Percentiles rank a stretch among this genome's conserved stretches.
Conservation (phyloP, 352 stramenopile genomes). For the Phytophthora pistaciae region DNA sequence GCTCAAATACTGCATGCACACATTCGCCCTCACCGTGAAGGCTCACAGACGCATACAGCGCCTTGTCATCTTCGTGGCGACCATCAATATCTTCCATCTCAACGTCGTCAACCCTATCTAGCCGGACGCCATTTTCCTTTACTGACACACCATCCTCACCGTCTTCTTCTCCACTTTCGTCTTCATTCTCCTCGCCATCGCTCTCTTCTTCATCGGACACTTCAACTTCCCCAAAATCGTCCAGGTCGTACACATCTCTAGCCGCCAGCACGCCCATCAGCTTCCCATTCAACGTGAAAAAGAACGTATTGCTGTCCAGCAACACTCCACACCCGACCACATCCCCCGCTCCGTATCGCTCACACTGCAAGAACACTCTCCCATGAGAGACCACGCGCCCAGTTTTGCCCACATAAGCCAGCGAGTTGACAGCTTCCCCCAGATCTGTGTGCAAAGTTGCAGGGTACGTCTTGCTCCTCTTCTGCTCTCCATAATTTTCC, state of each 20-base stretch:
- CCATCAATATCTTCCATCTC: constrained; percentile 39
- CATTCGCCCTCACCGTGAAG: constrained; percentile 58
- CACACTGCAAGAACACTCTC: constrained; percentile 55
- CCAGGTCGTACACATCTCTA: constrained; percentile 60
- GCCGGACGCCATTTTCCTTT: not conserved
- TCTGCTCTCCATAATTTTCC: constrained; percentile 1
- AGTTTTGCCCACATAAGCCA: constrained; percentile 69
- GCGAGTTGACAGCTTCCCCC: constrained; percentile 41
- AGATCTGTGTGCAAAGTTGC: constrained; percentile 49
- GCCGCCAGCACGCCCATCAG: constrained; percentile 56
- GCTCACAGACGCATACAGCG: constrained; percentile 54
- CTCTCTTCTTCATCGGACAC: constrained; percentile 14
- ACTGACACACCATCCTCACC: constrained; percentile 12
- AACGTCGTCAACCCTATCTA: constrained; percentile 15
- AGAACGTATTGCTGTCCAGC: constrained; percentile 71
- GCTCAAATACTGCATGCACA: constrained; percentile 37
- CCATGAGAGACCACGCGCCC: constrained; percentile 61
- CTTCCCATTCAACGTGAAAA: constrained; percentile 75
- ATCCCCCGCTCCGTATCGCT: constrained; percentile 60
- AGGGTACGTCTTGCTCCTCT: constrained; percentile 10
- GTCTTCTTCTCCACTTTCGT: constrained; percentile 27
- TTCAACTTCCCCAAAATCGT: constrained; percentile 42
- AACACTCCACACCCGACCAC: constrained; percentile 70
- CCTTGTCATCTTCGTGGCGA: constrained; percentile 29
- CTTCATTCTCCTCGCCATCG: constrained; percentile 21